A percentile compares a stretch with the other conserved stretches of the same genome.
These are phyloP conservation scores for Suillus variegatus DNA, from an alignment of 768 basidiomycete species.

Conservation along the genomic window DNA sequence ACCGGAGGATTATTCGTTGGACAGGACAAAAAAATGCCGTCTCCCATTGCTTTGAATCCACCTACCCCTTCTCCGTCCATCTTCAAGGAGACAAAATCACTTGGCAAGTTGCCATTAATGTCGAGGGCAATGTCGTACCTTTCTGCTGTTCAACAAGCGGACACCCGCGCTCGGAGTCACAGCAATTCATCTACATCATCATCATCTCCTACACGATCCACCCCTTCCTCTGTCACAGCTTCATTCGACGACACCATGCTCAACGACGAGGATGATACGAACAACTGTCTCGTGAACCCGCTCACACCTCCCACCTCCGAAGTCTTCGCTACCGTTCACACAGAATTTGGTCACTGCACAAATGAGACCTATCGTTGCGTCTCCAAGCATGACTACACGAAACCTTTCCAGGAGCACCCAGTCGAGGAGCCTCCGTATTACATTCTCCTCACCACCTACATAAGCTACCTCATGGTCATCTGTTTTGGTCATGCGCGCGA, in stretches of 20 bases:
- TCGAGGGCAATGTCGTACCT: constrained; percentile 60
- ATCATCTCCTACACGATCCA: constrained; percentile 71
- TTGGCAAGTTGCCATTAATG: constrained; percentile 36
- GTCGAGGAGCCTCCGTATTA: constrained; percentile 92
- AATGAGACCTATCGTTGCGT: constrained; percentile 73
- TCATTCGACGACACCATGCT: constrained; percentile 70
- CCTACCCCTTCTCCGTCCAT: constrained; percentile 53
- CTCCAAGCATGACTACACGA: constrained; percentile 54
- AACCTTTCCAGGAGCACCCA: constrained; percentile 51
- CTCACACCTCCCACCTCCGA: constrained; percentile 76
- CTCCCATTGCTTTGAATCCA: constrained; percentile 65
- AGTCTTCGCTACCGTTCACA: constrained; percentile 75
- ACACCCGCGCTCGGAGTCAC: constrained; percentile 62
- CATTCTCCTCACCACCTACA: constrained; percentile 87
- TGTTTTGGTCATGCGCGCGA: constrained; percentile 91
- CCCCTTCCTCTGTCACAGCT: constrained; percentile 70
- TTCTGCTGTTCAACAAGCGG: constrained; percentile 65
- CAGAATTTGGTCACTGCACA: constrained; percentile 91
- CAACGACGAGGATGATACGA: constrained; percentile 52
- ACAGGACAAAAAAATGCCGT: constrained; percentile 38
- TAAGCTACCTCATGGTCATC: constrained; percentile 92
- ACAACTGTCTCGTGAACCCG: constrained; percentile 63
- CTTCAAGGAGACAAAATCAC: constrained; percentile 58
- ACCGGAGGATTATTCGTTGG: constrained; percentile 11
- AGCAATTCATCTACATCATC: constrained; percentile 47